Base-by-base conservation (phyloP, 2,329 filamentous ascomycete species). In the Plectosphaerella cucumerina region DNA sequence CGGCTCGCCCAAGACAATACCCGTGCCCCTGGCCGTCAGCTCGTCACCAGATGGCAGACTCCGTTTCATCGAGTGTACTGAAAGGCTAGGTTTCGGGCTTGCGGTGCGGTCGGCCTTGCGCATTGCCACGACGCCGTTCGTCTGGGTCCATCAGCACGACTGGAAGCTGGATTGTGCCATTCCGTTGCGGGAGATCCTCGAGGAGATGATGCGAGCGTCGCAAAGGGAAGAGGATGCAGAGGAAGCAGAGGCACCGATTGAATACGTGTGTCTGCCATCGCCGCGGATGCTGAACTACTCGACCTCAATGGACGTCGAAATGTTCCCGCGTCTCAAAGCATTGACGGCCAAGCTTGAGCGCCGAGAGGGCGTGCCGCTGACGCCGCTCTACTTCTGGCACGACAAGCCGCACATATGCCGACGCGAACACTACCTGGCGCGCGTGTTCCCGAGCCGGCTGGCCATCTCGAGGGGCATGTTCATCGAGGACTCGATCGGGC, bases 81-180 rank as follows among this genome's bases (percentile, higher is more conserved):
- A 67, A 33, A 69, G 76, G 1, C 59, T 82, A 2, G 78, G 78
- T 0, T 82, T 82, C 45, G 78, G 77, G 0, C 65, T 82, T 1
- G 77, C 73, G 1, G 76, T 82, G 18, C 75, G 78, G 12, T 74
- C 76, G 0, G 78, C 77, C 0, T 60, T 82, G 44, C 67, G 77
- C 3, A 49, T 70, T 5, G 67, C 71, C 0, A 54, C 62, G 12
- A 81, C 78, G 2, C 74, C 75, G 0, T 78, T 78, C 44, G 76
- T 80, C 15, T 82, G 78, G 78, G 63, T 82, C 0, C 78, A 81
- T 54, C 78, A 82, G 62, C 78, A 82, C 57, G 78, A 82, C 61
- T 82, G 78, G 78, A 65, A 70, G 6, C 62, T 82, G 0, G 65
- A 72, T 15, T 62, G 69, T 2, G 63, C 72, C 44, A 66, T 82